These are phyloP conservation scores for Penicillium sp. DNA, from an alignment of 2,329 filamentous ascomycete species.

Conservation along the genomic window DNA sequence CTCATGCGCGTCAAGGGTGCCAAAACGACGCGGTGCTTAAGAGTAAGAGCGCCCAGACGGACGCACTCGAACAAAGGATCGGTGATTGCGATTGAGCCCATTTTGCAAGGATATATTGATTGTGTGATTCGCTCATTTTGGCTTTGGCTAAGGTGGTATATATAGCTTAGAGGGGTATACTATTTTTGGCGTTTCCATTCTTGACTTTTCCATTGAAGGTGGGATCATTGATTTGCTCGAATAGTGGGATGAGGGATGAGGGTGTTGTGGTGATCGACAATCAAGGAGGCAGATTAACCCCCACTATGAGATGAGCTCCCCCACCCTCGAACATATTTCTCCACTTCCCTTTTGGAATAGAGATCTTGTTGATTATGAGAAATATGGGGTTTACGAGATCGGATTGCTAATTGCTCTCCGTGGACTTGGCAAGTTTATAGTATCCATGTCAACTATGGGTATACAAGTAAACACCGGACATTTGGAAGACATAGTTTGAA, in stretches of 20 bases:
- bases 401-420: not conserved
- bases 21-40: conserved; percentile 30
- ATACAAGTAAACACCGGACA: too few species aligned
- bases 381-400: not conserved
- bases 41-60: conserved; percentile 23
- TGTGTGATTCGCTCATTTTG: not conserved
- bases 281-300: not conserved
- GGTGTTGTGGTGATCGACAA: not conserved
- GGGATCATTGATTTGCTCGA: not conserved
- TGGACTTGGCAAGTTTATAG: not conserved
- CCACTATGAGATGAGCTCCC: not conserved
- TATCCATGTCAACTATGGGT: too few species aligned
- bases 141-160: not conserved
- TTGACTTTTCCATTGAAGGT: not conserved
- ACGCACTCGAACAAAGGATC: conserved; percentile 40
- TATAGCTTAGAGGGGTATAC: not conserved
- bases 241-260: not conserved
- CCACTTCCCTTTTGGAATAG: not conserved
- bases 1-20: conserved; percentile 33
- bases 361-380: not conserved
- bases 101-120: conserved; percentile 7
- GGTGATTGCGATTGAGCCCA: conserved; percentile 27
- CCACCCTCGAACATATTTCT: not conserved
- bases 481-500: too few species aligned
- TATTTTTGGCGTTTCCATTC: not conserved